phyloP scores from a whole-genome alignment of 306 rosid species.

The Fagus crenata region DNA sequence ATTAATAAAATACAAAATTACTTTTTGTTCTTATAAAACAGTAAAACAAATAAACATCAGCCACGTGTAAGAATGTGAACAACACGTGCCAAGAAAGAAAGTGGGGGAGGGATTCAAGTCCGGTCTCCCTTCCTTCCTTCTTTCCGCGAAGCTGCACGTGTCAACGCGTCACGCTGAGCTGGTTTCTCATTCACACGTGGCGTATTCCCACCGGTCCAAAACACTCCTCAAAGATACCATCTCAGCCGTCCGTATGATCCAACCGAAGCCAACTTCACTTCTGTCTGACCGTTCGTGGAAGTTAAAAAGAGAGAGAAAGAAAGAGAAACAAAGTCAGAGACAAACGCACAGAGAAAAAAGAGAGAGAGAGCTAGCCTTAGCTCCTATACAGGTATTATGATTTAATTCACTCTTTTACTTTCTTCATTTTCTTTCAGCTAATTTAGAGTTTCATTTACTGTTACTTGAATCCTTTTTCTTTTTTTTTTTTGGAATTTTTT shows the following conservation, averaged over 20 bases:
- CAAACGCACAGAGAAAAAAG: background rate
- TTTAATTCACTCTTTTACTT: slow-evolving; percentile 25
- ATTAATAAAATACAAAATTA: too few relatives aligned
- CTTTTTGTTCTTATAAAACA: background rate
- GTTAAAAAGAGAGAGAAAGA: slow-evolving; percentile 28
- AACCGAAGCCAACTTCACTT: slow-evolving; percentile 38
- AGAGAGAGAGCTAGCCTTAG: slow-evolving; percentile 28
- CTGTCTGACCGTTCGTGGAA: slow-evolving; percentile 44
- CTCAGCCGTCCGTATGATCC: slow-evolving; percentile 70
- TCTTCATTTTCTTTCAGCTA: slow-evolving; percentile 4
- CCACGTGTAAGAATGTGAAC: slow-evolving; percentile 22
- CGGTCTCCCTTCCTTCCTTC: slow-evolving; percentile 26
- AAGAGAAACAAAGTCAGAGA: background rate
- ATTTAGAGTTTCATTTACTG: slow-evolving; percentile 13
- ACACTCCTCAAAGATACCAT: slow-evolving; percentile 45
- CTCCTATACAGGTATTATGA: slow-evolving; percentile 46
- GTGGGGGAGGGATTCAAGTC: background rate
- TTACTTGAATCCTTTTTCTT: slow-evolving; percentile 5
- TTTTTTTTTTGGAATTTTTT: slow-evolving; percentile 1
- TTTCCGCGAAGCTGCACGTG: slow-evolving; percentile 81
- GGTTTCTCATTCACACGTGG: slow-evolving; percentile 51
- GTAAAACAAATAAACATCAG: too few relatives aligned
- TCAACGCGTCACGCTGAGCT: slow-evolving; percentile 62
- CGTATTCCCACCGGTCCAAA: slow-evolving; percentile 14
- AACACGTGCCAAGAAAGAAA: slow-evolving; percentile 19